These are phyloP conservation scores for Magnaporthiopsis poae DNA, from an alignment of 2,329 filamentous ascomycete species.

Conservation along the genomic window DNA sequence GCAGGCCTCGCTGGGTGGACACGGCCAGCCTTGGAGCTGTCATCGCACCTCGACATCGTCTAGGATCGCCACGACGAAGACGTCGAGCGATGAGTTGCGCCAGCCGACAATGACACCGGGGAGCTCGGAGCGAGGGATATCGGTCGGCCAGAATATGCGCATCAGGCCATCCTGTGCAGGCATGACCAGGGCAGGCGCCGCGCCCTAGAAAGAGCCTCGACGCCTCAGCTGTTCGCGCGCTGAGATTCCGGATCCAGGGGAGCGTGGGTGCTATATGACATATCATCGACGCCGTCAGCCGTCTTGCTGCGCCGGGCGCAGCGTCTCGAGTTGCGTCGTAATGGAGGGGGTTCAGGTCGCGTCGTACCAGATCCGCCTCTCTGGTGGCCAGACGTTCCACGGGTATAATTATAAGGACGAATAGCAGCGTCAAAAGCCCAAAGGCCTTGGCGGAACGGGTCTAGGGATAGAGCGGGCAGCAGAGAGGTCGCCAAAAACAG, in stretches of 20 bases:
- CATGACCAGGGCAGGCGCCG: constrained; percentile 39
- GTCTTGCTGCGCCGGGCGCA: background rate
- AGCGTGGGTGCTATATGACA: constrained; percentile 63
- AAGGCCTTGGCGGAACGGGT: constrained; percentile 80
- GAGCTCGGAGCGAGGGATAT: constrained; percentile 60
- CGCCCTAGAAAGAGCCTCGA: constrained; percentile 76
- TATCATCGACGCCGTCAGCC: constrained; percentile 15
- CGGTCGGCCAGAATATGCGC: constrained; percentile 96
- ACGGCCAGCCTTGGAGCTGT: background rate
- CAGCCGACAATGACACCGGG: constrained; percentile 88
- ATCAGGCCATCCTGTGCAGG: constrained; percentile 77
- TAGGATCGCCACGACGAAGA: constrained; percentile 81
- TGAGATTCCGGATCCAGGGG: constrained; percentile 70
- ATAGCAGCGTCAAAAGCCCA: constrained; percentile 69
- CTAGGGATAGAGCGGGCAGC: constrained; percentile 33
- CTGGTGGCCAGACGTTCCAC: constrained; percentile 70
- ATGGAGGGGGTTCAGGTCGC: constrained; percentile 10
- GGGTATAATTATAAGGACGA: constrained; percentile 74
- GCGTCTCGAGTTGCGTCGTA: constrained; percentile 6
- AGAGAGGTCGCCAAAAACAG: background rate
- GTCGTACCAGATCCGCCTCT: constrained; percentile 69
- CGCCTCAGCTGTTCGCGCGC: constrained; percentile 90
- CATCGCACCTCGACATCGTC: constrained; percentile 71
- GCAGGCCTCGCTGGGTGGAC: background rate
- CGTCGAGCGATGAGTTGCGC: constrained; percentile 82